Percentiles rank a stretch among this genome's conserved stretches.
Evolutionary conservation across 495 filamentous ascomycete species (phyloP).

Genomic region (Penicillium manginii): DNA sequence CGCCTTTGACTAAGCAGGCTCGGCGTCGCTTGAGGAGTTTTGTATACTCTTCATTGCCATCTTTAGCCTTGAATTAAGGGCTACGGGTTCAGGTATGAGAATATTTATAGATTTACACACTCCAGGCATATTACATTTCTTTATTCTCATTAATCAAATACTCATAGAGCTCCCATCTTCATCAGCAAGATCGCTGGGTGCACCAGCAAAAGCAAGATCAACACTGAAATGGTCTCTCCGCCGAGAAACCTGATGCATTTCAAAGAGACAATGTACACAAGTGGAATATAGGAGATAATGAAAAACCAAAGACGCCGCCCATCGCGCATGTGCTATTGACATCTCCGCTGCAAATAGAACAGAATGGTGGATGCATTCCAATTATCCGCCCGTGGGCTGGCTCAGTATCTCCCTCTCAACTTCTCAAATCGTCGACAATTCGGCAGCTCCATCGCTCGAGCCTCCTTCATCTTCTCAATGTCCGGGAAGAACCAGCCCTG

Average conservation of each 20-base stretch:
- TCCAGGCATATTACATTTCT: too few relatives aligned
- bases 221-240: constrained; percentile 2
- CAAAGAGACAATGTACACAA: constrained; percentile 25
- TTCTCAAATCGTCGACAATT: constrained; percentile 57
- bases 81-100: too few relatives aligned
- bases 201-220: neutral
- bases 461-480: constrained; percentile 71
- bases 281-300: constrained; percentile 10
- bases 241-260: constrained; percentile 23
- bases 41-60: neutral
- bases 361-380: constrained; percentile 5
- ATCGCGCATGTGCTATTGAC: constrained; percentile 28
- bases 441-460: constrained; percentile 62
- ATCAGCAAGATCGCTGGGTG: neutral
- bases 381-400: constrained; percentile 5
- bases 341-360: constrained; percentile 9
- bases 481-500: constrained; percentile 89
- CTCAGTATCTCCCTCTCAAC: constrained; percentile 41
- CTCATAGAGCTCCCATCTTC: neutral
- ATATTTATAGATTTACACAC: neutral
- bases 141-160: neutral
- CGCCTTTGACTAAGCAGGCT: constrained; percentile 4
- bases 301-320: constrained; percentile 27
- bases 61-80: too few relatives aligned
- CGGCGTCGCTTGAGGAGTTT: neutral